Evolutionary conservation across 345 rosid genomes (phyloP), one percentile per base, ranked within the genome.

Genomic region (Boechera divaricarpa): DNA sequence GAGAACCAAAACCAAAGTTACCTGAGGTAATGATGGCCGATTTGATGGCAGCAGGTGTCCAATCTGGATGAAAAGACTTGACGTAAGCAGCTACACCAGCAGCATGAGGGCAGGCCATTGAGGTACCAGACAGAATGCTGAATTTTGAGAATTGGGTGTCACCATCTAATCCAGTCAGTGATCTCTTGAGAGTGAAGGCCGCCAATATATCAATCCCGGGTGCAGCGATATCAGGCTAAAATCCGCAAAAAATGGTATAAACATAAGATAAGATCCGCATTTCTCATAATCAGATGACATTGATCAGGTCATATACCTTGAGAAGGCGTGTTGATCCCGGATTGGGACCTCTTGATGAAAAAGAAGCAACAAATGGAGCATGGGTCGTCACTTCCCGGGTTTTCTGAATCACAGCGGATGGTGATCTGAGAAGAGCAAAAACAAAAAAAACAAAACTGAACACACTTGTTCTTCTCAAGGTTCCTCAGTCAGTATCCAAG

Each of bases 21-120:
- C 98, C 96, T 81, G 97, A 85, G 66, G 98, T 91, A 31, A 94
- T 79, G 81, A 94, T 90, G 64, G 98, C 96, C 13, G 98, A 93
- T 83, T 86, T 93, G 78, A 93, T 90, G 0, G 97, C 93, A 1
- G 98, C 92, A 0, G 94, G 83, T 0, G 86, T 60, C 98, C 98
- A 91, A 35, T 75, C 85, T 0, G 95, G 93, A 68, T 94, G 97
- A 74, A 94, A 94, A 33, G 98, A 94, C 83, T 91, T 94, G 41
- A 94, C 80, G 11, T 94, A 94, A 65, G 98, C 97, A 12, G 92
- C 97, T 1, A 80, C 87, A 1, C 97, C 98, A 4, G 97, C 93
- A 72, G 77, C 93, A 63, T 94, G 98, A 29, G 97, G 98, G 58
- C 93, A 86, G 0, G 98, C 86, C 98, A 94, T 94, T 71, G 98